Conservation (phyloP, 495 filamentous ascomycete species). For the Talaromyces proteolyticus region DNA sequence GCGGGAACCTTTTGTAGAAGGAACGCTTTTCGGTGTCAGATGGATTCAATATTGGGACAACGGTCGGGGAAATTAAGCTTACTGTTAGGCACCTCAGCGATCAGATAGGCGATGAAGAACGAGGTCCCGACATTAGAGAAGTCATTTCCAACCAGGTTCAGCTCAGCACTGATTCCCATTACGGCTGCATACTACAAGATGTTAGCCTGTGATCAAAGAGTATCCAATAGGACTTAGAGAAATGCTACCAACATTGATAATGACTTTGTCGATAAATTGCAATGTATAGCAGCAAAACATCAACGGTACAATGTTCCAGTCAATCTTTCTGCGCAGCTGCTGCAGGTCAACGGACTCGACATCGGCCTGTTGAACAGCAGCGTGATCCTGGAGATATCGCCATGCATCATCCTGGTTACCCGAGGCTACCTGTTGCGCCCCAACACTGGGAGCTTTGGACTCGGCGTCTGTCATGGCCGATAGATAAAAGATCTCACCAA, state of each 20-base stretch:
- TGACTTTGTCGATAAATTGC: constrained; percentile 64
- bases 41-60: not conserved
- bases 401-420: constrained; percentile 26
- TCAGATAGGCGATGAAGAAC: constrained; percentile 50
- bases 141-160: constrained; percentile 45
- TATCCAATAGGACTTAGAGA: not conserved
- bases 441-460: no score
- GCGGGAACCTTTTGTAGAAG: constrained; percentile 49
- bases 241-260: constrained; percentile 53
- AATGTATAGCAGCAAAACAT: constrained; percentile 59
- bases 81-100: constrained; percentile 51
- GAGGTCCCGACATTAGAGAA: constrained; percentile 48
- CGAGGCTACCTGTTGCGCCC: no score
- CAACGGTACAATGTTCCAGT: constrained; percentile 49
- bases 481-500: no score
- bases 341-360: constrained; percentile 22
- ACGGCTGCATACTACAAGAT: constrained; percentile 48
- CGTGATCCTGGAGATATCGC: constrained; percentile 23
- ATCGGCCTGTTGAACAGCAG: constrained; percentile 13
- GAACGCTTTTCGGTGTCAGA: constrained; percentile 10
- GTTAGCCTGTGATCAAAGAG: not conserved
- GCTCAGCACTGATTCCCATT: constrained; percentile 46
- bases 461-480: no score
- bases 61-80: constrained; percentile 4
- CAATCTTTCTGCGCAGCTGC: constrained; percentile 41